Evolutionary conservation across 2,329 filamentous ascomycete genomes (phyloP), one percentile per base, ranked within the genome.

Genomic region (Botrytis cinerea): DNA sequence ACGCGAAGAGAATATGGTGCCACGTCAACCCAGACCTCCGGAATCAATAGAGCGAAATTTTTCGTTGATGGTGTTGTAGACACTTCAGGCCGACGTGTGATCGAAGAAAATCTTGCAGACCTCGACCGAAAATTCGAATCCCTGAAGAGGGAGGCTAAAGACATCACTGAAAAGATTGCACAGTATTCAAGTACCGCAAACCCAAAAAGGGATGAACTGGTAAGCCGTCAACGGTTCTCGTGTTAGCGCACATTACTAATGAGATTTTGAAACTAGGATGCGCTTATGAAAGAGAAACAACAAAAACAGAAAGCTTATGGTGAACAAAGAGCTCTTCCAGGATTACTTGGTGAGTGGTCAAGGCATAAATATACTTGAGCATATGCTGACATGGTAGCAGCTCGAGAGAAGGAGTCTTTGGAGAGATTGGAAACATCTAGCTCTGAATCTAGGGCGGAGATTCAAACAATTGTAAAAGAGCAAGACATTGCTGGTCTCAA

Each of bases 41-140:
- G 84, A 71, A 83, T 98, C 22, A 84, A 82, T 25, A 83, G 82
- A 2, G 93, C 93, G 7, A 84, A 81, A 51, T 88, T 88, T 79
- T 98, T 96, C 90, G 94, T 91, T 0, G 90, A 94, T 63, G 90
- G 93, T 75, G 91, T 93, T 4, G 87, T 94, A 10, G 93, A 97
- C 79, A 83, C 83, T 6, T 84, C 88, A 35, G 90, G 88, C 74
- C 93, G 92, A 80, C 82, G 83, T 22, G 86, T 90, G 70, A 81
- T 96, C 25, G 85, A 89, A 74, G 84, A 84, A 25, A 86, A 85
- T 10, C 82, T 91, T 45, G 73, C 78, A 25, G 74, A 73, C 25
- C 74, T 79, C 63, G 61, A 74, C 0, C 71, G 74, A 16, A 77
- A 83, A 45, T 77, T 81, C 35, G 76, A 76, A 4, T 74, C 43